Percentiles rank a stretch among this genome's conserved stretches.
Conservation (phyloP, 805 yeast genomes). For the Yueomyces sp. region DNA sequence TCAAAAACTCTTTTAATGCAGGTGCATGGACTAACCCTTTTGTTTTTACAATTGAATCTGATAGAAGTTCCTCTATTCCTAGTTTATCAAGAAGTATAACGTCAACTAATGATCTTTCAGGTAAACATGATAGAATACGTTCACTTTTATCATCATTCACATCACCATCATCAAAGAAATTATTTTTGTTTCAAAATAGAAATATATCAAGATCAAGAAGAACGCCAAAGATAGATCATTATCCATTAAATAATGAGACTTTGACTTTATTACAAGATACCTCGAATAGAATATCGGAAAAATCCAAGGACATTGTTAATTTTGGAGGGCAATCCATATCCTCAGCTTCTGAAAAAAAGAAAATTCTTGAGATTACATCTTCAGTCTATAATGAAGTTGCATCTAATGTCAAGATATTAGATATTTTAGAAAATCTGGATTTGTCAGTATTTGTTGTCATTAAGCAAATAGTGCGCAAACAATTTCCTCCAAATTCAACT, state of each 20-base stretch:
- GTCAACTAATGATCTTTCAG: background rate
- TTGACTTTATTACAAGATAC: background rate
- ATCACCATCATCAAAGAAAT: background rate
- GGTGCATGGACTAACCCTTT: conserved; percentile 71
- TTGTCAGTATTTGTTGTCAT: conserved; percentile 16
- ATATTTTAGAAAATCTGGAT: conserved; percentile 16
- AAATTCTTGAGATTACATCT: conserved; percentile 12
- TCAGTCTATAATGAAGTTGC: conserved; percentile 15
- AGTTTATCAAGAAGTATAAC: background rate
- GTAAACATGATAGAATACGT: background rate
- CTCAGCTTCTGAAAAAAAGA: background rate
- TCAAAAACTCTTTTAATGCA: conserved; percentile 54
- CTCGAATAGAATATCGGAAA: background rate
- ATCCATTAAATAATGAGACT: background rate
- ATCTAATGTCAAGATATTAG: conserved; percentile 9
- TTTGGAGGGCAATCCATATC: too few relatives aligned
- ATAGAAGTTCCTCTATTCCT: background rate
- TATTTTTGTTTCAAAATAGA: background rate
- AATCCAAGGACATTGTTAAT: too few relatives aligned
- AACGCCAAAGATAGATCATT: background rate
- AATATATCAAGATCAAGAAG: background rate
- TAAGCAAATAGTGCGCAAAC: conserved; percentile 10
- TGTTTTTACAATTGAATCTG: conserved; percentile 6
- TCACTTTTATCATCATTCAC: background rate
- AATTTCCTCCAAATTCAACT: background rate